A percentile compares a stretch with the other conserved stretches of the same genome.
Conservation (phyloP, 495 filamentous ascomycete species). For the Massariosphaeria phaeospora region DNA sequence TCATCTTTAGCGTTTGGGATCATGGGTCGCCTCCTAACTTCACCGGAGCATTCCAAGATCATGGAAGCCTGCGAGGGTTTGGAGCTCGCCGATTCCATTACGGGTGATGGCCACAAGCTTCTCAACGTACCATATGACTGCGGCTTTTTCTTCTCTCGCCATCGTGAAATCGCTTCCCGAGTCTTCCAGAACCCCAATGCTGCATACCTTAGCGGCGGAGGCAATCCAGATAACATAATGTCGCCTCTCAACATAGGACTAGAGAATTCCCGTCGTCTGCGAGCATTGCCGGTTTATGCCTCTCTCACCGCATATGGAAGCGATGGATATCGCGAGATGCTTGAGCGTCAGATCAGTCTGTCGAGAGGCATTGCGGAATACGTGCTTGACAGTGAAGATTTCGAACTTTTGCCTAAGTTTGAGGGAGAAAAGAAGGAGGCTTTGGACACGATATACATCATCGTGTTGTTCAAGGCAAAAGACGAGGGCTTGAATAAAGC, state of each 20-base stretch:
- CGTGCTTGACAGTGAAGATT: constrained; percentile 54
- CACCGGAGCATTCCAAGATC: constrained; percentile 56
- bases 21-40: constrained; percentile 57
- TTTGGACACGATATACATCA: constrained; percentile 58
- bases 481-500: constrained; percentile 59
- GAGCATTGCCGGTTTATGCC: constrained; percentile 83
- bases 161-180: constrained; percentile 50
- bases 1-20: constrained; percentile 68
- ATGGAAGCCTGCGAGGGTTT: constrained; percentile 56
- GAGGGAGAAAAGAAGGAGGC: constrained; percentile 36
- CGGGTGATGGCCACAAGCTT: constrained; percentile 82
- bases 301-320: constrained; percentile 70
- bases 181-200: constrained; percentile 84
- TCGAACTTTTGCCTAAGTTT: constrained; percentile 58
- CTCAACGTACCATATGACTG: constrained; percentile 96
- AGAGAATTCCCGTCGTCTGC: constrained; percentile 87
- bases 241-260: constrained; percentile 84
- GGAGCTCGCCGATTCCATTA: constrained; percentile 83
- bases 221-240: constrained; percentile 48
- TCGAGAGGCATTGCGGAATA: constrained; percentile 62
- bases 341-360: constrained; percentile 64
- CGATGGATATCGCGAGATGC: constrained; percentile 63
- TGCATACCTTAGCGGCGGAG: constrained; percentile 61
- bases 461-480: constrained; percentile 75
- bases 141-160: constrained; percentile 77